phyloP scores from a whole-genome alignment of 176 grass and related monocot species.

The Tillandsia fasciculata region DNA sequence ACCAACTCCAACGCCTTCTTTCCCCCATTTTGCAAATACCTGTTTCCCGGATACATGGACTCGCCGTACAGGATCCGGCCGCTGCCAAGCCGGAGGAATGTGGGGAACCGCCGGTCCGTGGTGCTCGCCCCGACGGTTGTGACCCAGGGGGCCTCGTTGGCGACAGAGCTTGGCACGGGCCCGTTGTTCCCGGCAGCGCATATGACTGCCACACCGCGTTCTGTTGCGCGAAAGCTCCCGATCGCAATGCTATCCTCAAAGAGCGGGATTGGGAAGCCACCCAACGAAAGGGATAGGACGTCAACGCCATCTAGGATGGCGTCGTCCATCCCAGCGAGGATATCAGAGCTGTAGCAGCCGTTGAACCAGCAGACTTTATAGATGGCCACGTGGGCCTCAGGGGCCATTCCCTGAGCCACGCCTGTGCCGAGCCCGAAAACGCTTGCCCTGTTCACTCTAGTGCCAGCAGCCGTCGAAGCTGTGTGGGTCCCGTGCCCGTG shows the following conservation, averaged over 20 bases:
- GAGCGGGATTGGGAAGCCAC: slow-evolving; percentile 76
- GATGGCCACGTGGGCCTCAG: slow-evolving; percentile 48
- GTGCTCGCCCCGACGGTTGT: slow-evolving; percentile 62
- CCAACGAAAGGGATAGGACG: slow-evolving; percentile 71
- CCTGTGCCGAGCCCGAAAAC: slow-evolving; percentile 42
- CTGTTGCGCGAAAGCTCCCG: slow-evolving; percentile 68
- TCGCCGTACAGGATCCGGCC: slow-evolving; percentile 64
- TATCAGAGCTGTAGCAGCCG: slow-evolving; percentile 88
- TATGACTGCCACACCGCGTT: slow-evolving; percentile 52
- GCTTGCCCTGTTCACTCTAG: slow-evolving; percentile 34
- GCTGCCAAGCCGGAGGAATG: slow-evolving; percentile 50
- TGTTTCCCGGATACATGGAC: slow-evolving; percentile 70
- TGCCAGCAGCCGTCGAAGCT: slow-evolving; percentile 44
- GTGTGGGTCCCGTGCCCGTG: slow-evolving; percentile 89
- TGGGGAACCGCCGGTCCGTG: slow-evolving; percentile 61
- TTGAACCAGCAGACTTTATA: slow-evolving; percentile 98
- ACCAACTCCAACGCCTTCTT: slow-evolving; percentile 61
- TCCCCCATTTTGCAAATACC: slow-evolving; percentile 54
- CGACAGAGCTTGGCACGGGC: slow-evolving; percentile 44
- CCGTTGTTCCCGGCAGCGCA: slow-evolving; percentile 77
- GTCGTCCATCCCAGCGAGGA: slow-evolving; percentile 88
- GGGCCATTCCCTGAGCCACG: slow-evolving; percentile 52
- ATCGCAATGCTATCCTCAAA: slow-evolving; percentile 93
- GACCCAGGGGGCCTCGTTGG: slow-evolving; percentile 79
- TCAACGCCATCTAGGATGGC: slow-evolving; percentile 69